Base-by-base conservation (phyloP, 2,329 filamentous ascomycete genomes). In the Diplodia seriata region DNA sequence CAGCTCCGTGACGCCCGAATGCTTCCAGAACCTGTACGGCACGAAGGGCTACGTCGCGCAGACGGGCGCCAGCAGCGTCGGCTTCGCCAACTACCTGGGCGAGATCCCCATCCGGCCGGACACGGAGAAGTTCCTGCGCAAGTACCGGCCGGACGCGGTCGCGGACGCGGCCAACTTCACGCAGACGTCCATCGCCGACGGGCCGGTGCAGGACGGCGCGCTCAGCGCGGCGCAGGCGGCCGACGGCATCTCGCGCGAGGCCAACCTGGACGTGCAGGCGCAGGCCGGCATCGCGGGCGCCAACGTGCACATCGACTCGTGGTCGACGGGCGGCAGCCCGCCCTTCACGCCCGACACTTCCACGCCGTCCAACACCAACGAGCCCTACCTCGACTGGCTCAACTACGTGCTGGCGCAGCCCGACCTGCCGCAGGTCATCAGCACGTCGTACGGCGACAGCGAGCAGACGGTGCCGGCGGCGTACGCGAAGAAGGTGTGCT, bases 381-480 rank as follows among this genome's bases (percentile, higher is more conserved):
- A 76, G 68, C 74, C 73, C 1, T 91, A 91, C 76, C 80, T 91
- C 0, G 82, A 83, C n/a, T 91, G 86, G 80, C 80, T 91, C 6
- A 83, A 86, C 67, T 86, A 87, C 76, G 75, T 90, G 2, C 82
- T 89, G 0, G 76, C 78, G 1, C 83, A 89, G 23, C 76, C 81
- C 1, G 83, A 84, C 23, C 80, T 91, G 1, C 89, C 90, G 0
- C 84, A 87, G 57, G 85, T 88, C n/a, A 85, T 91, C 73, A 86
- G 83, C 65, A 88, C 86, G 12, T 90, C 88, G 0, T 91, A 91
- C 74, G 89, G 87, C 61, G 88, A 91, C 69, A 84, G 87, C 62
- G 90, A 91, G 77, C 86, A 90, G 74, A 85, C 83, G 3, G 80
- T 91, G 0, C 89, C 89, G 0, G 73, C 79, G 2, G 83, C 84